Conservation (phyloP, 495 filamentous ascomycete genomes). For the Penicillium verhagenii region DNA sequence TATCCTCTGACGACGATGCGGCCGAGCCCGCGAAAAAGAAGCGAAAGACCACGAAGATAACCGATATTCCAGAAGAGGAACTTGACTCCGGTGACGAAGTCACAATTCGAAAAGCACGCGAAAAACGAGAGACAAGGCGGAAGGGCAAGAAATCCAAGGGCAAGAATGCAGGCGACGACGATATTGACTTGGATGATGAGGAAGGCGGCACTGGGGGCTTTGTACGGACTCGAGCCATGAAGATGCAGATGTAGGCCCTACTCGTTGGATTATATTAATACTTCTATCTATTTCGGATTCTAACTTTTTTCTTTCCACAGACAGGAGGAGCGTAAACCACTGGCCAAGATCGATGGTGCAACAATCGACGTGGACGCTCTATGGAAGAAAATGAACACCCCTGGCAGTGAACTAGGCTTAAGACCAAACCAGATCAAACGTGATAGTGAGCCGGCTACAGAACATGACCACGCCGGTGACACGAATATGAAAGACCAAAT, state of each 20-base stretch:
- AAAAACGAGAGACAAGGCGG: conserved; percentile 53
- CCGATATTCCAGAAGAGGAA: conserved; percentile 29
- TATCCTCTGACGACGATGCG: conserved; percentile 38
- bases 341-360: conserved; percentile 61
- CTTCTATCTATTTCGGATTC: conserved; percentile 8
- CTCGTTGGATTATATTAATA: not conserved
- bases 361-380: conserved; percentile 88
- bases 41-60: conserved; percentile 34
- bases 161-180: conserved; percentile 50
- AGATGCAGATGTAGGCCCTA: conserved; percentile 51
- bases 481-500: conserved; percentile 23
- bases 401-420: conserved; percentile 20
- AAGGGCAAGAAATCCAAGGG: conserved; percentile 37
- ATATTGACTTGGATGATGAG: conserved; percentile 50
- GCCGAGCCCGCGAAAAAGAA: conserved; percentile 40
- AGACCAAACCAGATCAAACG: conserved; percentile 15
- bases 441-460: conserved; percentile 14
- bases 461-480: conserved; percentile 13
- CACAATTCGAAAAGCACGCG: conserved; percentile 61
- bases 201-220: conserved; percentile 74
- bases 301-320: conserved; percentile 36
- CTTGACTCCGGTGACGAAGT: conserved; percentile 76
- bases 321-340: conserved; percentile 58
- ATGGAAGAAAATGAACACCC: conserved; percentile 76
- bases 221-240: conserved; percentile 77